Evolutionary conservation across 2,329 filamentous ascomycete species (phyloP).

Genomic region (Fusarium sp.): DNA sequence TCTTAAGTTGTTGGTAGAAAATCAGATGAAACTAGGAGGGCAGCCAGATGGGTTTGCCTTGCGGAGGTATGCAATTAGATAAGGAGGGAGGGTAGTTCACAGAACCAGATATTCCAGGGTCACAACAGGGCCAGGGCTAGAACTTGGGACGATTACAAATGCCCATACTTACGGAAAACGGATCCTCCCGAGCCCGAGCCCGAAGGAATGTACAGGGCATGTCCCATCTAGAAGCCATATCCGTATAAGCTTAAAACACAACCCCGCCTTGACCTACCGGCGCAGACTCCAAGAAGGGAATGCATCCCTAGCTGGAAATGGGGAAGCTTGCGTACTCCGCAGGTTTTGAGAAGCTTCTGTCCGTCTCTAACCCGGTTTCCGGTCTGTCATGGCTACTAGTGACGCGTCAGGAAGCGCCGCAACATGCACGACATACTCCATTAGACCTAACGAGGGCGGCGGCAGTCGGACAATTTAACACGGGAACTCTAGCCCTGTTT

Average conservation of each 20-base stretch:
- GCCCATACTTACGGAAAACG: neutral
- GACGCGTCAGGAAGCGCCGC: neutral
- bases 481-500: neutral
- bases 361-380: neutral
- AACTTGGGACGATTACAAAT: neutral
- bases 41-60: neutral
- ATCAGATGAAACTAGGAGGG: neutral
- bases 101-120: neutral
- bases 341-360: neutral
- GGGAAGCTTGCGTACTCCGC: neutral
- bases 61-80: neutral
- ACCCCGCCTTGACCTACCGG: neutral
- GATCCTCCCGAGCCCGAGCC: neutral
- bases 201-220: neutral
- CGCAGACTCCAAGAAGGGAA: neutral
- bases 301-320: neutral
- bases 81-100: neutral
- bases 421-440: neutral
- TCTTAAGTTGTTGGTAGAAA: neutral
- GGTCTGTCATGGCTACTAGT: neutral
- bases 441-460: neutral
- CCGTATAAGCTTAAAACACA: neutral
- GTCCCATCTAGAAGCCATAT: neutral
- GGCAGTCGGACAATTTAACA: neutral
- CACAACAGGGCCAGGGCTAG: neutral